Base-by-base conservation (phyloP, 805 yeast species). In the Ogataea wickerhamii region DNA sequence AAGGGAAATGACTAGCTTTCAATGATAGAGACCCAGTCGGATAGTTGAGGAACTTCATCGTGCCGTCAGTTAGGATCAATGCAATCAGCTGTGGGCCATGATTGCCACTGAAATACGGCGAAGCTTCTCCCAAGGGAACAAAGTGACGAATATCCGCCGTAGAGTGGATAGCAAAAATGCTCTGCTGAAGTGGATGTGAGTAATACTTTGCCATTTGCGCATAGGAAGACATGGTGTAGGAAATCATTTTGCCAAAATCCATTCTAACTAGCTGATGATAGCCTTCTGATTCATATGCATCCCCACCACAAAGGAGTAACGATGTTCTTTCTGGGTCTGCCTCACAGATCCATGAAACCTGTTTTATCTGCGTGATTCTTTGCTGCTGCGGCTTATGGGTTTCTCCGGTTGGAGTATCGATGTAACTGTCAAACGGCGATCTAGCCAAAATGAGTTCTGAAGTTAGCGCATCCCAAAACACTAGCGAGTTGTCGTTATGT, bases 381-480 rank as follows among this genome's bases (percentile, higher is more conserved):
- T 45, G 56, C 3, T 44, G 53, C 23, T 36, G 47, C 13, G 33
- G 48, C 8, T 35, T 43, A 37, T 38, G 36, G 24, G 22, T 14
- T 43, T 44, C 43, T 52, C 68, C 56, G 1, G 56, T 49, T 3
- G 82, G 80, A 16, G 61, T 55, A 51, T 86, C 81, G 6, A 87
- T 74, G 38, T 77, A 74, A 3, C 78, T 67, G 35, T 85, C 94
- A 43, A 73, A 73, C 4, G 82, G 44, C 1, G 85, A 73, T 48
- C 97, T 73, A 1, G 96, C 93, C 37, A 80, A 80, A 11, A 93
- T 66, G 30, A 78, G 62, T 12, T 76, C 75, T 0, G 94, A 96
- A 25, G 80, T 80, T 22, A 78, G 71, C 1, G 87, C 83, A 60
- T 93, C 98, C 97, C 98, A 93, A 55, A 93, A 93, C 2, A 78